A percentile compares a stretch with the other conserved stretches of the same genome.
Conservation (phyloP, 2,329 filamentous ascomycete genomes). For the Microdochium paspali region DNA sequence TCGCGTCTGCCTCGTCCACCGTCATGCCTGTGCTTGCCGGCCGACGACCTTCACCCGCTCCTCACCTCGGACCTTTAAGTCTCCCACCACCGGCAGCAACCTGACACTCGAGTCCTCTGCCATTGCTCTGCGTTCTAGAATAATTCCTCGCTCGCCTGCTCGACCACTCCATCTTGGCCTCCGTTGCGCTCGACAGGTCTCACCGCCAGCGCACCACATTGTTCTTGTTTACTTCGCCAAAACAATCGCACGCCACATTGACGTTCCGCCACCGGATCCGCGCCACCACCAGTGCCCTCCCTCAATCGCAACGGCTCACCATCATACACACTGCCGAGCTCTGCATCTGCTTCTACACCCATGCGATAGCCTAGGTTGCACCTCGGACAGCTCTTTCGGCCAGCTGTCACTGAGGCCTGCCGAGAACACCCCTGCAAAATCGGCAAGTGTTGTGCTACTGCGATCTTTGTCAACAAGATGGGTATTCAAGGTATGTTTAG, state of each 20-base stretch:
- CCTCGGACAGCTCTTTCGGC: constrained; percentile 1
- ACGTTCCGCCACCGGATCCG: not conserved
- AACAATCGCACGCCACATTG: not conserved
- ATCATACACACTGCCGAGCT: not conserved
- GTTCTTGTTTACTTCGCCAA: not conserved
- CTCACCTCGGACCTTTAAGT: not conserved
- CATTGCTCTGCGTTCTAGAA: not conserved
- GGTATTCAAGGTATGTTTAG: constrained; percentile 6
- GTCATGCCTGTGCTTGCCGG: not conserved
- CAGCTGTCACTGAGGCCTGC: not conserved
- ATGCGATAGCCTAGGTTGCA: not conserved
- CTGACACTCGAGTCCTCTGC: not conserved
- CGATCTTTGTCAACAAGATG: constrained; percentile 3
- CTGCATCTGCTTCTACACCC: not conserved
- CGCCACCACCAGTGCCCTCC: not conserved
- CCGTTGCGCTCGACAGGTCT: not conserved
- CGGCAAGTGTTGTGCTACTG: not conserved
- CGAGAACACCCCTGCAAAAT: not conserved
- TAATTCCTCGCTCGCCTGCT: not conserved
- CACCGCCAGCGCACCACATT: not conserved
- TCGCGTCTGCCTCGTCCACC: not conserved
- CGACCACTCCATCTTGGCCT: not conserved
- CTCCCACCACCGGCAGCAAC: not conserved
- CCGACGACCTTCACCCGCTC: not conserved
- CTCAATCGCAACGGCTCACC: not conserved